Conservation (phyloP, 2,329 filamentous ascomycete species). For the Elsinoe fawcettii region DNA sequence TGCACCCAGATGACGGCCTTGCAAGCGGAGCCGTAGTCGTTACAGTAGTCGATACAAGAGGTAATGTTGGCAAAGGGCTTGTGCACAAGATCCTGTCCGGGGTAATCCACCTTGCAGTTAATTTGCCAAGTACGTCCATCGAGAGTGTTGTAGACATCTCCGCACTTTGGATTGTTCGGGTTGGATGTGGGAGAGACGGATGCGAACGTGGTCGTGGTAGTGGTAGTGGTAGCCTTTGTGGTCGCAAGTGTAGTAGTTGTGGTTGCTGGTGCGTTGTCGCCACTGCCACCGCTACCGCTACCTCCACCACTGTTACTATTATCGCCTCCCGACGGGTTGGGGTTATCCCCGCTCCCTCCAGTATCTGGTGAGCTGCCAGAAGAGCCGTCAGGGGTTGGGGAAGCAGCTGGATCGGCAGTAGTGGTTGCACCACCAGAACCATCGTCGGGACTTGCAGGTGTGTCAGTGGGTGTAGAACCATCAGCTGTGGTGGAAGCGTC, state of each 20-base stretch:
- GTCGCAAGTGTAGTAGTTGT: neutral
- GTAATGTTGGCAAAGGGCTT: slow-evolving; percentile 8
- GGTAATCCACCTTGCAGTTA: neutral
- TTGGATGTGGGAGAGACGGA: neutral
- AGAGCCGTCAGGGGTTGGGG: neutral
- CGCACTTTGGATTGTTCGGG: slow-evolving; percentile 12
- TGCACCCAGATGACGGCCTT: slow-evolving; percentile 13
- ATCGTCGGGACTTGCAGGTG: neutral
- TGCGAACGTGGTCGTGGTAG: neutral
- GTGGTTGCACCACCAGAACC: neutral
- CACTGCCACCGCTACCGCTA: too few relatives aligned
- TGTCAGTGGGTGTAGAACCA: neutral
- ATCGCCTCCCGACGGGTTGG: too few relatives aligned
- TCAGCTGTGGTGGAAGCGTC: neutral
- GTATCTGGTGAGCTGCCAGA: neutral
- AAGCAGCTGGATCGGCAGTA: neutral
- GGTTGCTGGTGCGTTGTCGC: neutral
- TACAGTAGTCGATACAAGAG: slow-evolving; percentile 13
- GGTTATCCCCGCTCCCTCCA: neutral
- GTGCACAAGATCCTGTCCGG: neutral
- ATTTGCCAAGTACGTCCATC: slow-evolving; percentile 12
- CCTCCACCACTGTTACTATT: too few relatives aligned
- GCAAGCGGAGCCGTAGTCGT: slow-evolving; percentile 1
- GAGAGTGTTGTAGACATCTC: slow-evolving; percentile 4
- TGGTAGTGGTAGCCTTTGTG: neutral